These are phyloP conservation scores for Penicillium sp. DNA, from an alignment of 2,329 filamentous ascomycete genomes.

Conservation along the genomic window DNA sequence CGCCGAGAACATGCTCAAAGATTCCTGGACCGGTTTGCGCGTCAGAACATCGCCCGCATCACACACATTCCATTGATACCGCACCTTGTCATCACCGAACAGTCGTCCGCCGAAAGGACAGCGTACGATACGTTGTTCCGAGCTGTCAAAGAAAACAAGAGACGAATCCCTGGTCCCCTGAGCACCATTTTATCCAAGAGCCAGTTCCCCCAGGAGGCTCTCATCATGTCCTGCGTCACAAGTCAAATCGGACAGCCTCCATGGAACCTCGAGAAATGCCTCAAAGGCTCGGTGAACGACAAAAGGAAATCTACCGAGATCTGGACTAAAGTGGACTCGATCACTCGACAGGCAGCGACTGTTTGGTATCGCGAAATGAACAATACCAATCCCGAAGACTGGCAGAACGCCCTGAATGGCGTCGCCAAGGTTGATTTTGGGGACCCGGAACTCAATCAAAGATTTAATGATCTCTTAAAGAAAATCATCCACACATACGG, in stretches of 20 bases:
- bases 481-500: neutral
- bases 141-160: constrained; percentile 44
- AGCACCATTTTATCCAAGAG: constrained; percentile 48
- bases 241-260: constrained; percentile 29
- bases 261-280: constrained; percentile 26
- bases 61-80: constrained; percentile 48
- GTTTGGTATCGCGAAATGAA: neutral
- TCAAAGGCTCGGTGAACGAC: constrained; percentile 5
- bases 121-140: constrained; percentile 57
- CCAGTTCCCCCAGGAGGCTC: constrained; percentile 1
- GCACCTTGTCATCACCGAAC: constrained; percentile 43
- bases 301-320: neutral
- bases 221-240: constrained; percentile 49
- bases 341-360: neutral
- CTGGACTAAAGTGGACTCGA: neutral
- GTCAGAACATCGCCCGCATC: constrained; percentile 48
- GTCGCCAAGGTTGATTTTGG: neutral
- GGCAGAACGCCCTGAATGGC: neutral
- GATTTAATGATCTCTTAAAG: neutral
- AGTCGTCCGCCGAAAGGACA: constrained; percentile 50
- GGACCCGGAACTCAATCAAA: neutral
- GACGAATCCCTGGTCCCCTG: constrained; percentile 34
- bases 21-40: constrained; percentile 55
- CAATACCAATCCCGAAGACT: neutral
- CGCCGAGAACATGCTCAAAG: constrained; percentile 53